Evolutionary conservation across 768 basidiomycete species (phyloP).

Genomic region (Hysterangium stoloniferum): DNA sequence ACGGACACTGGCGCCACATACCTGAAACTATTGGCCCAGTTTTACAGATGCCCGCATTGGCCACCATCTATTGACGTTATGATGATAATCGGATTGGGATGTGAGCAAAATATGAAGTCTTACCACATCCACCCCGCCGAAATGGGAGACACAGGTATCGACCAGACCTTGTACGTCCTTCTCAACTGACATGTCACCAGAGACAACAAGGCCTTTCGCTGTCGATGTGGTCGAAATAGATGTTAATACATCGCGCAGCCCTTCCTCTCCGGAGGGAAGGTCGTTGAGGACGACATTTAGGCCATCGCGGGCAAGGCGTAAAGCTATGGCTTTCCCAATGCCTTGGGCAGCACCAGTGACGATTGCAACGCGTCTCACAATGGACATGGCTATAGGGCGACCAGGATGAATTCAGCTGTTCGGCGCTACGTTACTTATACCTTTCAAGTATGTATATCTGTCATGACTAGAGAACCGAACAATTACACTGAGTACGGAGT

Average conservation of each 20-base stretch:
- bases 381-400: not conserved
- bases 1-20: not conserved
- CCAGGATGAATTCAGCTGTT: too few species aligned
- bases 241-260: not conserved
- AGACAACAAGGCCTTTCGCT: not conserved
- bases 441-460: too few species aligned
- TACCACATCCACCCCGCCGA: constrained; percentile 24
- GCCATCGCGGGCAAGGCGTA: constrained; percentile 40
- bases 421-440: too few species aligned
- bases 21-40: constrained; percentile 1
- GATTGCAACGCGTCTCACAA: constrained; percentile 25
- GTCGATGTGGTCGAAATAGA: not conserved
- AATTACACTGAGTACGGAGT: too few species aligned
- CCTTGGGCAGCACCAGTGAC: constrained; percentile 41
- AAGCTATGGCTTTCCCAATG: constrained; percentile 41
- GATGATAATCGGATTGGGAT: not conserved
- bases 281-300: constrained; percentile 42
- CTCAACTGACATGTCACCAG: constrained; percentile 3
- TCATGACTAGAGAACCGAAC: too few species aligned
- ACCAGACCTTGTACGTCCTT: constrained; percentile 3
- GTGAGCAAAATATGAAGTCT: not conserved
- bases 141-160: not conserved
- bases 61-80: constrained; percentile 1
- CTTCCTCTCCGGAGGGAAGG: constrained; percentile 16
- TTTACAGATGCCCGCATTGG: constrained; percentile 7